Evolutionary conservation across 2,329 filamentous ascomycete genomes (phyloP), one percentile per base, ranked within the genome.

Genomic region (Beauveria asiatica): DNA sequence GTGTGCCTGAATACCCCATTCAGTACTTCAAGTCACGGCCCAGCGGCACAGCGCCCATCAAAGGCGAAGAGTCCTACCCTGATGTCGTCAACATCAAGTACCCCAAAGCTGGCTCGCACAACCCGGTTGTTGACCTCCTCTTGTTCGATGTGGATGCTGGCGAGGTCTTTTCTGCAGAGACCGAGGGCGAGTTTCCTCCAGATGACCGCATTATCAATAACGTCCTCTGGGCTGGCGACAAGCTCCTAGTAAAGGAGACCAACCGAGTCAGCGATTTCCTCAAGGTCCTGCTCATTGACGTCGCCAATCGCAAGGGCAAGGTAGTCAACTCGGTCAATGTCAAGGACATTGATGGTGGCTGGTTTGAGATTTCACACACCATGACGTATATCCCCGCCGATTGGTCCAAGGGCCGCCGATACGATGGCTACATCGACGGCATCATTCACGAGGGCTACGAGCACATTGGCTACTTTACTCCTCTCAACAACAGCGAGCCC

Each of bases 31-130:
- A 97, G 62, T 90, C 90, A 25, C 82, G 91, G 48, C 93, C 94
- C 2, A 95, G 90, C 65, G 91, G 91, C 27, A 81, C 83, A 52
- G 65, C 80, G 52, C 86, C 91, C 4, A 72, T 78, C 9, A 61
- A 67, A 30, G 92, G 90, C 21, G 83, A 95, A 65, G 92, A 97
- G 71, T 86, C 84, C 57, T 99, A 99, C 70, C 94, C 94, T 0
- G 92, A 97, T 69, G 86, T 93, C 41, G 84, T 88, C 64, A 78
- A 92, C 67, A 95, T 99, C 82, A 99, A 99, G 74, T 99, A 99
- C 68, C 95, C 94, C 52, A 97, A 97, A 73, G 89, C 94, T 21
- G 95, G 94, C 3, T 87, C 92, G 2, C 92, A 93, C 51, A 99
- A 99, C 72, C 94, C 94, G 0, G 84, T 90, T 16, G 93, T 99